Evolutionary conservation across 2,329 filamentous ascomycete genomes (phyloP), one percentile per base, ranked within the genome.

Genomic region (Paracamarosporium sp.): DNA sequence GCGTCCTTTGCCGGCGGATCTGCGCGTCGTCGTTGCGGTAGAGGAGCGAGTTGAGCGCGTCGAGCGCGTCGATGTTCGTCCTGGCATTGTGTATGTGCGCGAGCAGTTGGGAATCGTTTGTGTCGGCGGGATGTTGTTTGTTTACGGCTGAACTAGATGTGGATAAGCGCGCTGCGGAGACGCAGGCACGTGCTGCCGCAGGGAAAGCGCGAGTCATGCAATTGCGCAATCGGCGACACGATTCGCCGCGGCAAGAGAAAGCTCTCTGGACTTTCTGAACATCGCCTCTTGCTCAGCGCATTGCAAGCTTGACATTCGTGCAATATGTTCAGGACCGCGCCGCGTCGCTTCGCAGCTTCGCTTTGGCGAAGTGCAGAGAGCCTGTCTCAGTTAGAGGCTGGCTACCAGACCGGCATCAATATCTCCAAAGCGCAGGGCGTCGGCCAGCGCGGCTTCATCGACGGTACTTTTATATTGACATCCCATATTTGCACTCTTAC

Each of bases 361-460:
- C 85, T 87, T 59, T 79, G 83, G 67, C 84, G 86, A 57, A 82
- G 76, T 71, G 82, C 69, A 33, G 80, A 86, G 56, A 75, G 71
- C 30, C 69, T 77, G 27, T 75, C 78, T 8, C 77, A 82, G 55
- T 77, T 80, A 55, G 81, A 85, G 63, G 79, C 79, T 9, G 74
- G 78, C 17, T 83, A 85, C 60, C 72, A 85, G 44, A 87, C 91
- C 71, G 88, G 88, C 27, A 81, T 94, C 60, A 85, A 85, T 62
- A 88, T 97, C 57, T 92, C 92, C 40, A 87, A 87, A 72, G 91
- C 91, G 28, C 93, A 97, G 76, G 90, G 91, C 55, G 80, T 92
- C 57, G 88, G 91, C 48, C 86, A 89, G 74, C 89, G 92, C 67
- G 81, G 81, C 45, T 84, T 97, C 66, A 88, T 92, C 53, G 92